Percentiles rank a stretch among this genome's conserved stretches.
Evolutionary conservation across 2,329 filamentous ascomycete genomes (phyloP).

Genomic region (Colletotrichum higginsianum): DNA sequence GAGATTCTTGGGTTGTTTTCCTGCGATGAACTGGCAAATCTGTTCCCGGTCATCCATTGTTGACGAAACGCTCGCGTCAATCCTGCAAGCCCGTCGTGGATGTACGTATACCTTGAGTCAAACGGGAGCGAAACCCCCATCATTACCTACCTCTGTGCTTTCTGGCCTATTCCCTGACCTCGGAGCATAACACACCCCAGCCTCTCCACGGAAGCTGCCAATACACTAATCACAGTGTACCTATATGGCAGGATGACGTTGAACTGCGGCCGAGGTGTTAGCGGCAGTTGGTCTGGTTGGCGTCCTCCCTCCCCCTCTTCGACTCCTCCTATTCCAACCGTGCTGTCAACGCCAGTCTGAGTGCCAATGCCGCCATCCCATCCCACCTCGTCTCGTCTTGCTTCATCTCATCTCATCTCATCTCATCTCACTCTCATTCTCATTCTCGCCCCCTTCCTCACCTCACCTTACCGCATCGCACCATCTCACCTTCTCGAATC

Average conservation of each 20-base stretch:
- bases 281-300: constrained; percentile 25
- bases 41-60: constrained; percentile 5
- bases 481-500: not conserved
- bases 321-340: constrained; percentile 14
- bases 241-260: constrained; percentile 35
- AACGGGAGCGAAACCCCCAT: not conserved
- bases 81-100: not conserved
- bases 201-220: constrained; percentile 9
- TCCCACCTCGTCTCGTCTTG: constrained; percentile 10
- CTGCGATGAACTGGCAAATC: constrained; percentile 2
- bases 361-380: constrained; percentile 6
- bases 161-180: constrained; percentile 35
- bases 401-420: constrained; percentile 22
- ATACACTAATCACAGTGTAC: not conserved
- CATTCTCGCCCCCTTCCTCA: not conserved
- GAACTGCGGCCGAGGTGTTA: constrained; percentile 17
- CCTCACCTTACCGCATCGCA: not conserved
- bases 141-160: not conserved
- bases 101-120: not conserved
- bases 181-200: constrained; percentile 22
- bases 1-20: not conserved
- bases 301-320: constrained; percentile 6
- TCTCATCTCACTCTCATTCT: not conserved
- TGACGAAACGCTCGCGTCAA: constrained; percentile 24
- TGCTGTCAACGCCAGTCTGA: not conserved